phyloP scores from a whole-genome alignment of 768 basidiomycete genomes.

The Hypholoma sublateritium region DNA sequence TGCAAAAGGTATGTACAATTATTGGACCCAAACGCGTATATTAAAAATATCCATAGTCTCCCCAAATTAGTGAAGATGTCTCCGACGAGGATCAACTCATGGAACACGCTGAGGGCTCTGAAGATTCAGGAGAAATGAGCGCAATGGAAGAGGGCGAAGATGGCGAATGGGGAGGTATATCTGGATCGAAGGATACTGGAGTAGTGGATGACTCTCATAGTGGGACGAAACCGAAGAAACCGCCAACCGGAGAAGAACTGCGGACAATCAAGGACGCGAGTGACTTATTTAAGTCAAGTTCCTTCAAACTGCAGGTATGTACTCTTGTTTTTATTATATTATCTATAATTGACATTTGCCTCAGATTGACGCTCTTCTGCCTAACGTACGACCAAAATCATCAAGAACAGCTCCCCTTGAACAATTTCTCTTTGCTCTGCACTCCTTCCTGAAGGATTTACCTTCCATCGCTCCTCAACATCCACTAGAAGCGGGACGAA shows the following conservation, averaged over 20 bases:
- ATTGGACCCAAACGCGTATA: background rate
- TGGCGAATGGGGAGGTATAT: constrained; percentile 31
- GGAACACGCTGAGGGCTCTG: constrained; percentile 12
- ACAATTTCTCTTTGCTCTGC: constrained; percentile 65
- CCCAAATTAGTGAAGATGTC: constrained; percentile 3
- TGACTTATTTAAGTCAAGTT: constrained; percentile 72
- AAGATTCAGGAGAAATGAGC: constrained; percentile 9
- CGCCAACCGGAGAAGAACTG: constrained; percentile 71
- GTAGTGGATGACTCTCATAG: constrained; percentile 7
- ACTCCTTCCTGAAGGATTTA: constrained; percentile 61
- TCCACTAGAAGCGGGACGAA: constrained; percentile 63
- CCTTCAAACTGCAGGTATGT: constrained; percentile 82
- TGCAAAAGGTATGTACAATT: constrained; percentile 21
- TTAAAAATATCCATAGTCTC: background rate
- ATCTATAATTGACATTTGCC: constrained; percentile 5
- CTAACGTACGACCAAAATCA: constrained; percentile 69
- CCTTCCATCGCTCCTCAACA: constrained; percentile 57
- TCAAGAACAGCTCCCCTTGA: constrained; percentile 60
- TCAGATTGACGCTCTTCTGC: constrained; percentile 79
- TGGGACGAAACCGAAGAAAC: constrained; percentile 40
- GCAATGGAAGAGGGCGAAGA: constrained; percentile 19
- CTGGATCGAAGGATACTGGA: background rate
- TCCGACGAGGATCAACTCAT: constrained; percentile 6
- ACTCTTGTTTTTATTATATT: background rate
- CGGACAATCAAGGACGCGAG: constrained; percentile 70